Percentiles rank a stretch among this genome's conserved stretches.
Conservation (phyloP, 257 asterid species). For the Petrea volubilis region DNA sequence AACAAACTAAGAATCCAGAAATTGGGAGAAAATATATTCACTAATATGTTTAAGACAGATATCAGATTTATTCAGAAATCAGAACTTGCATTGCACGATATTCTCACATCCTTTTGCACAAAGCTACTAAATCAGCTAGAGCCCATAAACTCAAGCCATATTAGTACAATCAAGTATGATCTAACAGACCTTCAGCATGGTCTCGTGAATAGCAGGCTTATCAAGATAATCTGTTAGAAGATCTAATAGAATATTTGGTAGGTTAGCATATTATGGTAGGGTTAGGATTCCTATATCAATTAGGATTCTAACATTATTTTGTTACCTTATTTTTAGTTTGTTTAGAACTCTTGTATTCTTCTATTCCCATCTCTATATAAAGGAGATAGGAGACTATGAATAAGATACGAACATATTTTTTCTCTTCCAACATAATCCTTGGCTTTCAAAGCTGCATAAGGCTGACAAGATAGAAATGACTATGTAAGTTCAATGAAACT, state of each 20-base stretch:
- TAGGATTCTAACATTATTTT: too few species aligned
- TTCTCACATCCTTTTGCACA: conserved; percentile 3
- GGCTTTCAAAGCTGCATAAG: conserved; percentile 92
- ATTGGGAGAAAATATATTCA: not conserved
- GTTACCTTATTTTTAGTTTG: too few species aligned
- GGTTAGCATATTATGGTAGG: too few species aligned
- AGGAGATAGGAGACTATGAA: too few species aligned
- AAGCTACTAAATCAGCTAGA: conserved; percentile 5
- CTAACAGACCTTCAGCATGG: conserved; percentile 86
- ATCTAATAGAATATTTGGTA: too few species aligned
- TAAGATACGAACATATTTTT: too few species aligned
- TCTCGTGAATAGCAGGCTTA: conserved; percentile 93
- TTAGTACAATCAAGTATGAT: not conserved
- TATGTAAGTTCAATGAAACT: conserved; percentile 17
- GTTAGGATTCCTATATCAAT: too few species aligned
- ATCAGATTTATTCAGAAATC: not conserved
- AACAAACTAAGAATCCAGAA: conserved; percentile 6
- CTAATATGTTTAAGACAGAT: conserved; percentile 2
- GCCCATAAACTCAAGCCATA: conserved; percentile 4
- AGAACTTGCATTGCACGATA: conserved; percentile 12
- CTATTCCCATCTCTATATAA: too few species aligned
- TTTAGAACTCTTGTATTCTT: too few species aligned
- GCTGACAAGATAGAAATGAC: conserved; percentile 45
- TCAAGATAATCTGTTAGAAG: too few species aligned
- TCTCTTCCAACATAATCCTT: too few species aligned